Conservation (phyloP, 2,329 filamentous ascomycete genomes). For the Periglandula ipomoeae region DNA sequence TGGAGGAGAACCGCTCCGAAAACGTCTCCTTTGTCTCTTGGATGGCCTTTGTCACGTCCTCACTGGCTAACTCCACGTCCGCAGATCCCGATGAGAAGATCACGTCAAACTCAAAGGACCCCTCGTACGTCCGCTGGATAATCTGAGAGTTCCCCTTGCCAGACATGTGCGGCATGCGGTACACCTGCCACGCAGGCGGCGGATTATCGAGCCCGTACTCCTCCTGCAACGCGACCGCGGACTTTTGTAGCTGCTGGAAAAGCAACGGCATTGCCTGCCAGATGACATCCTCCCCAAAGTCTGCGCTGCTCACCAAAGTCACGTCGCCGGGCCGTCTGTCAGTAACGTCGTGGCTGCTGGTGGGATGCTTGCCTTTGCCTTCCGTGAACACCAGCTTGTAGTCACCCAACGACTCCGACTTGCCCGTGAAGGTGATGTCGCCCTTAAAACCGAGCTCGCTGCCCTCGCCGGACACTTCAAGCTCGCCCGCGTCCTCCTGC, state of each 20-base stretch:
- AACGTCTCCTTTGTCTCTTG: slow-evolving; percentile 58
- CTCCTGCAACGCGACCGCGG: slow-evolving; percentile 39
- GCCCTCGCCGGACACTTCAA: slow-evolving; percentile 50
- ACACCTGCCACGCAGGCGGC: slow-evolving; percentile 77
- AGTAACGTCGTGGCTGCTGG: slow-evolving; percentile 57
- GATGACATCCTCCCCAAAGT: slow-evolving; percentile 55
- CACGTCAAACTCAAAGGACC: slow-evolving; percentile 86
- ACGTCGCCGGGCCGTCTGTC: slow-evolving; percentile 62
- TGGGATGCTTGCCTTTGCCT: slow-evolving; percentile 53
- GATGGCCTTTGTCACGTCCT: slow-evolving; percentile 63
- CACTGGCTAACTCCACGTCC: slow-evolving; percentile 41
- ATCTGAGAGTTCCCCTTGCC: slow-evolving; percentile 73
- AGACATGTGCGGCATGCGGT: slow-evolving; percentile 64
- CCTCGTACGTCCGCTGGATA: slow-evolving; percentile 85
- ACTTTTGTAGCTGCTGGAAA: slow-evolving; percentile 43
- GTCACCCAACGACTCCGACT: slow-evolving; percentile 61
- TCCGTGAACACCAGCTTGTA: slow-evolving; percentile 72
- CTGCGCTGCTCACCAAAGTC: slow-evolving; percentile 66
- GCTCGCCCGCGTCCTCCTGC: slow-evolving; percentile 62
- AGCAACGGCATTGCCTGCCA: slow-evolving; percentile 73
- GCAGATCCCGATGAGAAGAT: slow-evolving; percentile 76
- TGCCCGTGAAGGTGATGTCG: slow-evolving; percentile 63
- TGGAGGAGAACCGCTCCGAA: slow-evolving; percentile 60
- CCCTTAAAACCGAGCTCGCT: slow-evolving; percentile 41
- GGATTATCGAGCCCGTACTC: slow-evolving; percentile 51